A percentile compares a stretch with the other conserved stretches of the same genome.
phyloP scores from a whole-genome alignment of 345 rosid genomes.

The Xanthoceras sorbifolium region DNA sequence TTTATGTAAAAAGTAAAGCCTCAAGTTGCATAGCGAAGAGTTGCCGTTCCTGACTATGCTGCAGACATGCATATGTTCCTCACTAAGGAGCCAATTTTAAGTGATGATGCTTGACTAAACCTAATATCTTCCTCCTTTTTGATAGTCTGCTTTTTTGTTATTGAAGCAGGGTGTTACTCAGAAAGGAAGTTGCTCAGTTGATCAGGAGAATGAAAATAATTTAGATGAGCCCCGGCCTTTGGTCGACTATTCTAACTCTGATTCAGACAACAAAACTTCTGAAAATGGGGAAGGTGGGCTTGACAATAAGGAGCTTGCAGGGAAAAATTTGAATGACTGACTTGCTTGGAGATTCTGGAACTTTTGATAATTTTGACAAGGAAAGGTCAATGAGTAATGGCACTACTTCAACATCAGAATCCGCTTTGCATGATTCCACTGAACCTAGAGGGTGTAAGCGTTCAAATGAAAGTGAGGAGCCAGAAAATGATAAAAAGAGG shows the following conservation, averaged over 20 bases:
- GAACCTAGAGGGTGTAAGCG: conserved; percentile 45
- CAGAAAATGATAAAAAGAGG: conserved; percentile 42
- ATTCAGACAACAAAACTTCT: conserved; percentile 22
- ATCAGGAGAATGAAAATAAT: conserved; percentile 34
- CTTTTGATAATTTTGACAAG: conserved; percentile 17
- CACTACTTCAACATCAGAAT: conserved; percentile 33
- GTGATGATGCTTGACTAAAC: neutral
- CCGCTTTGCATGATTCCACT: conserved; percentile 30
- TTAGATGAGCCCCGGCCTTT: conserved; percentile 28
- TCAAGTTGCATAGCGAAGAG: neutral
- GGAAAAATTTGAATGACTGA: conserved; percentile 33
- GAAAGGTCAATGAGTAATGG: conserved; percentile 36
- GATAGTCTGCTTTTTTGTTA: conserved; percentile 14
- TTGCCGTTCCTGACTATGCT: neutral
- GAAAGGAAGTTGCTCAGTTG: conserved; percentile 26
- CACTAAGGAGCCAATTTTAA: neutral
- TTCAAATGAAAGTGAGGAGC: conserved; percentile 43
- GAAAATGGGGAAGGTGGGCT: conserved; percentile 29
- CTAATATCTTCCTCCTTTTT: conserved; percentile 20
- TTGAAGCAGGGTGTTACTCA: conserved; percentile 29
- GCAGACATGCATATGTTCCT: conserved; percentile 5
- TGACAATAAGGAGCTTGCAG: conserved; percentile 21
- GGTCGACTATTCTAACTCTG: conserved; percentile 26
- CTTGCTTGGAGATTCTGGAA: conserved; percentile 26
- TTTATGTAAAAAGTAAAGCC: neutral